Evolutionary conservation across 2,329 filamentous ascomycete genomes (phyloP).

Genomic region (Achaetomium macrosporum): DNA sequence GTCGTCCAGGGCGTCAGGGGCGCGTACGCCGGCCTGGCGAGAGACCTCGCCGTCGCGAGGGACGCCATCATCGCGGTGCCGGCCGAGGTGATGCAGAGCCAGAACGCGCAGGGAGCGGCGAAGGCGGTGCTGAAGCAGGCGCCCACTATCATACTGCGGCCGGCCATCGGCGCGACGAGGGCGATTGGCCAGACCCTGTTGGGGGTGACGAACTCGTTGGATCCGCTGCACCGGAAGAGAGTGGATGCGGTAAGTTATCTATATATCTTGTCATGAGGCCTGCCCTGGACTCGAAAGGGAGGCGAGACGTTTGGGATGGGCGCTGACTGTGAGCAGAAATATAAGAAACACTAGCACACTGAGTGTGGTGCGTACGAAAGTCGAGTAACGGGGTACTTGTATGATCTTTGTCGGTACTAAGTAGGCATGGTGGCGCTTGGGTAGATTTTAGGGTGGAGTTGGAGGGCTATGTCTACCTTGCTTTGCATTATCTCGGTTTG

Average conservation of each 20-base stretch:
- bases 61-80: conserved; percentile 95
- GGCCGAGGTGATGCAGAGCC: conserved; percentile 81
- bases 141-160: conserved; percentile 87
- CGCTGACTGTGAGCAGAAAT: conserved; percentile 37
- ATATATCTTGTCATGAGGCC: background rate
- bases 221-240: conserved; percentile 72
- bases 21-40: conserved; percentile 74
- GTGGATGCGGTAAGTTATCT: conserved; percentile 77
- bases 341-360: conserved; percentile 37
- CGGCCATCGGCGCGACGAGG: conserved; percentile 84
- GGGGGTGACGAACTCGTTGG: conserved; percentile 86
- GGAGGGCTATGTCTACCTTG: conserved; percentile 1
- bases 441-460: background rate
- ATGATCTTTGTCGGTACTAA: too few relatives aligned
- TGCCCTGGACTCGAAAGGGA: background rate
- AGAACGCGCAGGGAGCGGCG: conserved; percentile 73
- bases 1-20: conserved; percentile 80
- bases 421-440: too few relatives aligned
- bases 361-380: background rate
- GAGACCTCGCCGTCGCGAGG: conserved; percentile 78
- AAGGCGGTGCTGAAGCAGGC: conserved; percentile 72
- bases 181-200: conserved; percentile 83
- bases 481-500: background rate
- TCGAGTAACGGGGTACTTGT: background rate
- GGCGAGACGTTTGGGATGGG: too few relatives aligned